Evolutionary conservation across 148 eudicot species (phyloP), one percentile per base, ranked within the genome.

Genomic region (Hydrangea macrophylla): DNA sequence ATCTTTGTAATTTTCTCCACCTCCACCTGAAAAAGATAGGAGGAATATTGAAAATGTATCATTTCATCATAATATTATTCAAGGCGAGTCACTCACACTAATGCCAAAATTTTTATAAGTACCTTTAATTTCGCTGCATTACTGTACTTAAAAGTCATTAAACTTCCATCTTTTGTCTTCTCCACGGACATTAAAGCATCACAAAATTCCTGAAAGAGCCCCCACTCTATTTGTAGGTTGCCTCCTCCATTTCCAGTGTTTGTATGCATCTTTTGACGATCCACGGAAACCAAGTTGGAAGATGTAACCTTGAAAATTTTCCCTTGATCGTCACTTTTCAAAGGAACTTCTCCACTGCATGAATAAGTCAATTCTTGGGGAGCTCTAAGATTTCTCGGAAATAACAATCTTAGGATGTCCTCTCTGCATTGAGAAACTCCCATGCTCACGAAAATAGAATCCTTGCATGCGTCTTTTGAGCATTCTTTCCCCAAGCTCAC

Each of bases 391-490:
- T 31, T 40, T 3, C 13, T 35, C 2, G 70, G 72, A 62, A 80
- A 80, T 73, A 82, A 22, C 13, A 20, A 25, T 12, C 54, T 50
- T 35, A 78, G 10, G 31, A 81, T 31, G 22, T 58, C 60, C 23
- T 71, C 59, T 70, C 60, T 55, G 24, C 58, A 54, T 13, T 31
- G 24, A 18, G 12, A 24, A 24, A 33, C 55, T 27, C 53, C 64
- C 75, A 75, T 65, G 56, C 80, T 56, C 51, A 86, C 65, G 30
- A 71, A 82, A 33, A 73, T 65, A 64, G 80, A 83, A 59, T 50
- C 55, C 12, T 57, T 65, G 58, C 48, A 59, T 27, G 54, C 1
- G 56, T 58, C 55, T 18, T 31, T 32, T 6, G 58, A n/a, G 45
- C 36, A 36, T 12, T 55, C 51, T 31, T 50, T 70, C 15, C 65